Base-by-base conservation (phyloP, 306 rosid species). In the Trifolium repens region DNA sequence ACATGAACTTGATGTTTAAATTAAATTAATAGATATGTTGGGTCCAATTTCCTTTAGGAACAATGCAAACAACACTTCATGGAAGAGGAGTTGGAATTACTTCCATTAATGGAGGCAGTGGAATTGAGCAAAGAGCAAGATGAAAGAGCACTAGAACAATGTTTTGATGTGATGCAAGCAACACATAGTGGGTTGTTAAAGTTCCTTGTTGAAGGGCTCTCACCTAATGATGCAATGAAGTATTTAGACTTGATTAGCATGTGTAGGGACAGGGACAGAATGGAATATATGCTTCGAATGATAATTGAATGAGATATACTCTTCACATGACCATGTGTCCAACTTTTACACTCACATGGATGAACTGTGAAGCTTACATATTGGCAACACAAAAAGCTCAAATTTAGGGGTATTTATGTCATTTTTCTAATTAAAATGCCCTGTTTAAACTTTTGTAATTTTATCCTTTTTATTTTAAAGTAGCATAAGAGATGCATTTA, bases 51-150 rank as follows among this genome's bases (percentile, higher is more conserved):
- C 15, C 52, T 35, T 44, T 65, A 91, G 97, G 91, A 75, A 60
- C 92, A 79, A 71, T 91, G 86, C 72, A 83, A 85, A 26, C 86
- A 89, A 34, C 97, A 91, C 83, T 91, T 91, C 66, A 55, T 27
- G 73, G 90, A 86, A 75, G 97, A 91, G 86, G 97, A 91, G 32
- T 75, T 52, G 34, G 81, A 86, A 42, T 30, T 91, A 34, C 82
- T 91, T 30, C 94, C 97, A 12, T 72, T 85, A 50, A 86, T 88
- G 88, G 97, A 89, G 82, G 97, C 97, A 24, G 85, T 82, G 26
- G 97, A 86, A 75, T 81, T 86, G 82, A 88, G 73, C 83, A 77
- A 79, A 67, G 89, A 87, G 50, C 73, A 85, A 26, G 90, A 91
- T 32, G 66, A 72, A 59, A 78, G 55, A 35, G 81, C 85, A 54